Base-by-base conservation (phyloP, 163 green algal species). In the Coccomyxa subellipsoidea region DNA sequence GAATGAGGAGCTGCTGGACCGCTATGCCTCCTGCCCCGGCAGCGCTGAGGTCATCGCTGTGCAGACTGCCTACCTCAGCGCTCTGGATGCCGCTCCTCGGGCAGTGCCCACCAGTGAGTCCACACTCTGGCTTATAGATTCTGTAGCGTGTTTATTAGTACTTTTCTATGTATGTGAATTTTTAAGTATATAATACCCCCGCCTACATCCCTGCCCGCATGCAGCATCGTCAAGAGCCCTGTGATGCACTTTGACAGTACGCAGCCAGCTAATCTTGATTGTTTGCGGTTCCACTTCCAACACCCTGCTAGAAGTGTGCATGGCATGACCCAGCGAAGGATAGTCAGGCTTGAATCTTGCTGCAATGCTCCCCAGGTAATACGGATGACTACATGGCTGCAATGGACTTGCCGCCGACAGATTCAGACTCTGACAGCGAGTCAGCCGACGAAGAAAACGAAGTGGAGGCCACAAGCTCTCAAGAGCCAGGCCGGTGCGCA, bases 1-100 rank as follows among this genome's bases (percentile, higher is more conserved):
- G 8, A 99, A 99, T 88, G 86, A 87, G 37, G 93, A 95, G n/a
- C 85, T 98, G 70, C 90, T 99, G 78, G 91, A 96, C 5, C 72
- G 76, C 0, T 99, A 99, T 82, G 90, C 91, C 6, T 83, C 73
- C 7, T 98, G 95, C 82, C 70, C 78, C 21, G 96, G 91, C 2
- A 90, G 91, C 0, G 86, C 77, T 4, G 93, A 98, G 29, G 91
- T 99, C 31, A 95, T 99, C 40, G 84, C 78, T 5, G 88, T 90
- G 32, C 95, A 98, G 84, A 78, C 81, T 1, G 38, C n/a, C 18
- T 89, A 86, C 31, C 54, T 93, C 36, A 70, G 87, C 4, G 38
- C 88, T 82, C 82, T 94, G 80, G 1, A 77, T 27, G 66, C 35
- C 34, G 37, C 25, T 71, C 76, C 53, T 54, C 79, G 79, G 69